These are phyloP conservation scores for Brassica cretica DNA, from an alignment of 345 rosid species.

Conservation along the genomic window DNA sequence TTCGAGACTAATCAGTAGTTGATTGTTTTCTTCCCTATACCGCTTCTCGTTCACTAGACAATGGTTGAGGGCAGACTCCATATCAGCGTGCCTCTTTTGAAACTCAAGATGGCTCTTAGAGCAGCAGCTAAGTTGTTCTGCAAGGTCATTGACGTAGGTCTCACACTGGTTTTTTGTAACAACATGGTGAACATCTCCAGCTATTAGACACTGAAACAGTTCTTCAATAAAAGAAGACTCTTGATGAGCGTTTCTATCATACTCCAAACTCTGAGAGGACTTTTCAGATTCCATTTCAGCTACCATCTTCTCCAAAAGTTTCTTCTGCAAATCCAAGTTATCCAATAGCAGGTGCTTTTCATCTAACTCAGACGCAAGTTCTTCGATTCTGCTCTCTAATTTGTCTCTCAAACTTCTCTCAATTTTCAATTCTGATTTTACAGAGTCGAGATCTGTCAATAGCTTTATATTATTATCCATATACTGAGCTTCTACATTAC, in stretches of 20 bases:
- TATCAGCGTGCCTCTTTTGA: constrained; percentile 53
- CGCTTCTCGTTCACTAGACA: constrained; percentile 55
- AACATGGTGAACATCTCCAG: constrained; percentile 53
- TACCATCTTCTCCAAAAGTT: constrained; percentile 54
- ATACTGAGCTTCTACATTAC: constrained; percentile 48
- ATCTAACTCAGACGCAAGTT: constrained; percentile 56
- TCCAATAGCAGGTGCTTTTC: constrained; percentile 52
- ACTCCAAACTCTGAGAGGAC: constrained; percentile 25
- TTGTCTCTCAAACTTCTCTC: constrained; percentile 34
- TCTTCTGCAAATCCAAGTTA: constrained; percentile 49
- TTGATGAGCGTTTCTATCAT: constrained; percentile 16
- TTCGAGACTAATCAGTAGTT: constrained; percentile 45
- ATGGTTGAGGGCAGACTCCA: constrained; percentile 51
- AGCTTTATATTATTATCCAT: constrained; percentile 56
- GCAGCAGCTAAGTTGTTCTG: constrained; percentile 47
- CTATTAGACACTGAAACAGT: constrained; percentile 52
- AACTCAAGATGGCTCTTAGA: constrained; percentile 48
- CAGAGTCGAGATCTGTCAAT: constrained; percentile 47
- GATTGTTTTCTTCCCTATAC: constrained; percentile 61
- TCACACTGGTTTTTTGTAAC: constrained; percentile 57
- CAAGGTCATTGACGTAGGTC: constrained; percentile 48
- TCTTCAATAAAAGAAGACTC: constrained; percentile 38
- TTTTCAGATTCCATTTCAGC: constrained; percentile 65
- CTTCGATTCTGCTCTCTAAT: constrained; percentile 48
- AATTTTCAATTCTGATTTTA: constrained; percentile 47